phyloP scores from a whole-genome alignment of 805 yeast genomes.

The Yarrowia sp. region DNA sequence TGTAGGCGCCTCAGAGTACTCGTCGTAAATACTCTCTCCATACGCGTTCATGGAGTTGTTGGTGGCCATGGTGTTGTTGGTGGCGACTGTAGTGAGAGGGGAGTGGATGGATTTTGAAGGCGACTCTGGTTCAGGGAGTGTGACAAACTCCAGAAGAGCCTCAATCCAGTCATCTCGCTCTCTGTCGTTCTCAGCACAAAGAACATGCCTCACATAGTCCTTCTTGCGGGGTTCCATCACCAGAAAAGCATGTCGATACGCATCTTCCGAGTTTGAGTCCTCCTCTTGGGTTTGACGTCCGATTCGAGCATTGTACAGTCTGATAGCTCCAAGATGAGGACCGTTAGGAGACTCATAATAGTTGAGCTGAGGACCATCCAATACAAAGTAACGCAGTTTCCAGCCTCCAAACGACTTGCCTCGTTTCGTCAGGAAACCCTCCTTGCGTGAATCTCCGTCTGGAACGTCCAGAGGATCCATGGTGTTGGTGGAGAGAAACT shows the following conservation, averaged over 20 bases:
- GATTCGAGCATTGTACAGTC: constrained; percentile 52
- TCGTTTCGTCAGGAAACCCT: constrained; percentile 63
- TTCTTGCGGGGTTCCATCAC: constrained; percentile 45
- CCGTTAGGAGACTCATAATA: constrained; percentile 61
- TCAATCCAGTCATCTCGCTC: constrained; percentile 76
- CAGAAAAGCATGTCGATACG: constrained; percentile 56
- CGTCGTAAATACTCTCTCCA: constrained; percentile 8
- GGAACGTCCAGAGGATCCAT: constrained; percentile 54
- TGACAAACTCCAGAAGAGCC: constrained; percentile 39
- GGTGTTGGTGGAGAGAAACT: constrained; percentile 65
- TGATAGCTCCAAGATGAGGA: constrained; percentile 51
- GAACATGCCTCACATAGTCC: constrained; percentile 47
- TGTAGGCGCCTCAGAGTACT: constrained; percentile 17
- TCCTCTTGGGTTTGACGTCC: constrained; percentile 43
- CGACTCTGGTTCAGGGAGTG: constrained; percentile 24
- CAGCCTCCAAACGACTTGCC: constrained; percentile 66
- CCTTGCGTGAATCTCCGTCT: constrained; percentile 42
- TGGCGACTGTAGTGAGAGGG: constrained; percentile 27
- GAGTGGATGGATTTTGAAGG: constrained; percentile 9
- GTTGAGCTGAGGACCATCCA: constrained; percentile 57
- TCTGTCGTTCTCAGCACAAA: constrained; percentile 75
- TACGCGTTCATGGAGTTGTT: constrained; percentile 27
- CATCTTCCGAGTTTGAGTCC: constrained; percentile 42
- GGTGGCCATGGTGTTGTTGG: constrained; percentile 28
- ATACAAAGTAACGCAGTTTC: constrained; percentile 68